Base-by-base conservation (phyloP, 1,139 yeast genomes). In the Candida neerlandica region DNA sequence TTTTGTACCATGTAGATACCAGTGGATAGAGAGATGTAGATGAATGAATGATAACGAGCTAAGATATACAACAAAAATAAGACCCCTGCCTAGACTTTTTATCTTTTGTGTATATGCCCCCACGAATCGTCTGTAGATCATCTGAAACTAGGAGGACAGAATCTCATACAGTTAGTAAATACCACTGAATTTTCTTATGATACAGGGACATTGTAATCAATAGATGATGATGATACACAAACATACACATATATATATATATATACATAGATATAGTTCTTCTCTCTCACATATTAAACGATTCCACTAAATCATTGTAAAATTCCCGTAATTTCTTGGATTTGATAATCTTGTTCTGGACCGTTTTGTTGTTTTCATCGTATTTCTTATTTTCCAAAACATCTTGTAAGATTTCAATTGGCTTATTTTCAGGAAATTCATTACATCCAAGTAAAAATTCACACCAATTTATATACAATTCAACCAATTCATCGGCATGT, bases 301-400 rank as follows among this genome's bases (percentile, higher is more conserved):
- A 79, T 64, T 89, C 96, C 18, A 86, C 74, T 26, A 89, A 65
- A 59, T 90, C 97, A 33, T 90, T 66, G 61, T 88, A 89, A 54
- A 82, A 82, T 6, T 81, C 69, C 97, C 97, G 91, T 3, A 90
- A 65, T 51, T 79, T 80, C 46, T 73, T 69, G 4, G 89, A 83
- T 57, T 81, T 84, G 60, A 80, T 84, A 3, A 86, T 60, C 23
- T 89, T 67, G 30, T 77, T 70, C 55, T 86, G 90, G 0, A 88
- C 81, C 5, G 85, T 71, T 1, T 75, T 52, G 1, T 70, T 60
- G n/a, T 69, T 67, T 56, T 82, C 83, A 33, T 70, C 67, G 33
- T 60, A 64, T 15, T 62, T 53, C 29, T 59, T 57, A 23, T 23
- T 23, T 16, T 58, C 58, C 4, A 87, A 68, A 0, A 88, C 85